Percentiles rank a stretch among this genome's conserved stretches.
Conservation (phyloP, 23 red algal species). For the Cyanidium caldarium region DNA sequence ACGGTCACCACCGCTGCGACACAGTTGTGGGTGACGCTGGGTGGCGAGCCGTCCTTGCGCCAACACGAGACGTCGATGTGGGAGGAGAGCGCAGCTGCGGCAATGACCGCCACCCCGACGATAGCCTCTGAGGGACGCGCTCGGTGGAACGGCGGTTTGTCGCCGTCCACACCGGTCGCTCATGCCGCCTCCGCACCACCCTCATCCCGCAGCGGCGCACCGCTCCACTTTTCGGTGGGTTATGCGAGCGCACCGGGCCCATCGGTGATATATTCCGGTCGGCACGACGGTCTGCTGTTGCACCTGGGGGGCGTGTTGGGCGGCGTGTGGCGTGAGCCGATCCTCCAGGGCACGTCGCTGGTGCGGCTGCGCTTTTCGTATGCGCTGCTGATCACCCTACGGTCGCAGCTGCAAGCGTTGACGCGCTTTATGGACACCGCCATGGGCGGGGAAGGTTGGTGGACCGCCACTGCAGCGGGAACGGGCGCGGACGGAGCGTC, state of each 20-base stretch:
- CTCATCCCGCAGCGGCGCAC: background rate
- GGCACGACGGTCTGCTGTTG: background rate
- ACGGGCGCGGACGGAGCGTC: background rate
- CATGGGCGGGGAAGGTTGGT: background rate
- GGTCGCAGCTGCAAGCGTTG: background rate
- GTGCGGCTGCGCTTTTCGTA: background rate
- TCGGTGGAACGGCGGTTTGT: no score
- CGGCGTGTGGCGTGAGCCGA: background rate
- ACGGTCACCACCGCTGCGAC: no score
- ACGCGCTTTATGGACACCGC: background rate
- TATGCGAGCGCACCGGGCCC: background rate
- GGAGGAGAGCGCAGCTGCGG: no score
- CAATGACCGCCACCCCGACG: no score
- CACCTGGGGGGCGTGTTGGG: background rate
- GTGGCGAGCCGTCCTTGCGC: no score
- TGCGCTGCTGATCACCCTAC: background rate
- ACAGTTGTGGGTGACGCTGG: no score
- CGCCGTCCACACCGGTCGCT: no score
- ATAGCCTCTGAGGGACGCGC: no score
- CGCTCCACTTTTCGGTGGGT: background rate
- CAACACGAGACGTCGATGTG: no score
- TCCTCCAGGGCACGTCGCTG: background rate
- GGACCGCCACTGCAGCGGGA: background rate
- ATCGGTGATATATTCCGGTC: constrained; percentile 5
- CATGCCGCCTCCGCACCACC: no score